Evolutionary conservation across 2,329 filamentous ascomycete genomes (phyloP).

Genomic region (Sarocladium oryzae): DNA sequence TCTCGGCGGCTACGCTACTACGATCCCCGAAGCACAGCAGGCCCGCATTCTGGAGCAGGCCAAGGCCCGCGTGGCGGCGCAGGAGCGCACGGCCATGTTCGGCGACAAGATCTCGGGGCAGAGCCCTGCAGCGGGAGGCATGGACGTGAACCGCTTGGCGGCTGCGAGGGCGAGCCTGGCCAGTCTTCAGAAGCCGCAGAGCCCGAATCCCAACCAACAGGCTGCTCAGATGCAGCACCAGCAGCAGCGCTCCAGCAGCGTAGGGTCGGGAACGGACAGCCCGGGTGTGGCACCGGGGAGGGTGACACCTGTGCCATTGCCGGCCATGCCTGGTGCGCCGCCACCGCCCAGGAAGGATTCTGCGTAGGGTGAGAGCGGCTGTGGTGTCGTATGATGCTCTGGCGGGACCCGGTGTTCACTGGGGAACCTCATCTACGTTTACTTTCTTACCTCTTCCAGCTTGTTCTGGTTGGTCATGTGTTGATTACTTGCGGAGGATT

Average conservation of each 20-base stretch:
- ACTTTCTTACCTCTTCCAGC: no score
- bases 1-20: constrained; percentile 39
- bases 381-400: no score
- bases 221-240: not conserved
- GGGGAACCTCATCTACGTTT: no score
- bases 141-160: constrained; percentile 25
- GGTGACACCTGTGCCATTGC: constrained; percentile 38
- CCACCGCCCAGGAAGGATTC: constrained; percentile 22
- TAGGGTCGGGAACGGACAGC: constrained; percentile 18
- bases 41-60: constrained; percentile 46
- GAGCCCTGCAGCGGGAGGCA: constrained; percentile 30
- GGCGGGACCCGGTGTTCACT: no score
- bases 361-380: constrained; percentile 13
- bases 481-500: no score
- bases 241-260: constrained; percentile 12
- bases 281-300: constrained; percentile 29
- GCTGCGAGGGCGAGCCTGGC: constrained; percentile 29
- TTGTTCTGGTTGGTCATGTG: no score
- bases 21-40: constrained; percentile 43
- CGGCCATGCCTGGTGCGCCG: constrained; percentile 33
- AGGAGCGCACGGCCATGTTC: constrained; percentile 34
- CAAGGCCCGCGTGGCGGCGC: constrained; percentile 39
- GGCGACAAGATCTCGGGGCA: constrained; percentile 33
- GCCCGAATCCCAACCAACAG: constrained; percentile 20
- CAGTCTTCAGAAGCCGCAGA: constrained; percentile 25